A percentile compares a stretch with the other conserved stretches of the same genome.
Conservation (phyloP, 176 grass and related monocot species). For the Paspalum vaginatum region DNA sequence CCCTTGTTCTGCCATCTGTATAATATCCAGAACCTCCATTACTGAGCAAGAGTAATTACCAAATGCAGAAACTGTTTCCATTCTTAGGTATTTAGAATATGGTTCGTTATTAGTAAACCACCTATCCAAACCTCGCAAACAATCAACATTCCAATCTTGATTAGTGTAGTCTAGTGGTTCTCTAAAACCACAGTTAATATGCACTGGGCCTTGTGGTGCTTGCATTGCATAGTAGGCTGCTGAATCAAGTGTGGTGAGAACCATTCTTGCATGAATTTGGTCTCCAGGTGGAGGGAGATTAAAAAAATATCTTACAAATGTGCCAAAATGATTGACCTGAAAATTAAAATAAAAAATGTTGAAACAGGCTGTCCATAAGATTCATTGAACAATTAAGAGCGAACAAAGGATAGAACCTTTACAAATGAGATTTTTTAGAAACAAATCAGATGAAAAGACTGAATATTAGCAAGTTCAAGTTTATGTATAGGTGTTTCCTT, state of each 20-base stretch:
- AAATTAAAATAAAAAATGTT: constrained; percentile 30
- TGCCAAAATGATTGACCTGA: constrained; percentile 95
- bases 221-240: constrained; percentile 73
- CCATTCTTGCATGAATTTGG: constrained; percentile 68
- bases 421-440: not conserved
- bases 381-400: constrained; percentile 7
- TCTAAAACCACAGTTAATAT: constrained; percentile 91
- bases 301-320: constrained; percentile 76
- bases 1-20: constrained; percentile 67
- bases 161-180: constrained; percentile 72
- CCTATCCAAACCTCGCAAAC: constrained; percentile 72
- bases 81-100: constrained; percentile 79
- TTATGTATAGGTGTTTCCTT: constrained; percentile 7
- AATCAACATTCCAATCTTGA: constrained; percentile 63
- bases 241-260: constrained; percentile 93
- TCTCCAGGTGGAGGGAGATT: constrained; percentile 85
- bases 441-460: constrained; percentile 3
- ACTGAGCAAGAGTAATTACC: constrained; percentile 48
- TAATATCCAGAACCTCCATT: constrained; percentile 66
- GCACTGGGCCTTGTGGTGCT: constrained; percentile 75
- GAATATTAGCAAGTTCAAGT: constrained; percentile 8
- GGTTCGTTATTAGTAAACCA: constrained; percentile 74
- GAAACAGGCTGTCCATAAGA: not conserved
- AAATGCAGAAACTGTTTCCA: constrained; percentile 48
- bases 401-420: not conserved